Conservation (phyloP, 139 green algal genomes). For the Ettlia oleoabundans region DNA sequence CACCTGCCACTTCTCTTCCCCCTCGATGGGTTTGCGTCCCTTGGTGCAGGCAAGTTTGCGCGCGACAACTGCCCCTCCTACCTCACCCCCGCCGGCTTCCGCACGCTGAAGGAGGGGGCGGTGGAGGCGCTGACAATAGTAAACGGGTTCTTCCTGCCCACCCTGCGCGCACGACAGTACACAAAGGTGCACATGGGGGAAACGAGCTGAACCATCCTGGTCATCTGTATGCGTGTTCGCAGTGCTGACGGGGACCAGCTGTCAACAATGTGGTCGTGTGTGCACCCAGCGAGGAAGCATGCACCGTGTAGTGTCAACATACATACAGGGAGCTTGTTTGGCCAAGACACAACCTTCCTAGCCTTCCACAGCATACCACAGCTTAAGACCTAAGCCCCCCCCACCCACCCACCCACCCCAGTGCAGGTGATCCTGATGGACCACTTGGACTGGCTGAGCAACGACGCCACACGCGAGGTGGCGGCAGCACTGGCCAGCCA, state of each 20-base stretch:
- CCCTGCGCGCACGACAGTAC: constrained; percentile 89
- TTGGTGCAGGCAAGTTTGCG: constrained; percentile 71
- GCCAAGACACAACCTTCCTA: too few species aligned
- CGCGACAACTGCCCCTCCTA: constrained; percentile 95
- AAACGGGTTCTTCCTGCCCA: constrained; percentile 89
- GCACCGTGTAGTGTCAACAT: too few species aligned
- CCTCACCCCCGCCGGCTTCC: constrained; percentile 83
- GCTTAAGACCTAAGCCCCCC: neutral
- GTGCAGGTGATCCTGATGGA: constrained; percentile 98
- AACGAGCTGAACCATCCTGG: neutral
- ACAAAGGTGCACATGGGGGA: constrained; percentile 67
- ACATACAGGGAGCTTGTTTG: too few species aligned
- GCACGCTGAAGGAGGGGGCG: constrained; percentile 72
- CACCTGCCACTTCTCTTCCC: neutral
- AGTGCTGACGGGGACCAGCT: too few species aligned
- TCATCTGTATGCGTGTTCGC: too few species aligned
- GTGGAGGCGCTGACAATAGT: constrained; percentile 82
- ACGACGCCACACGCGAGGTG: constrained; percentile 62
- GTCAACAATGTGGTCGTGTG: too few species aligned
- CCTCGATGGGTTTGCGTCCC: too few species aligned
- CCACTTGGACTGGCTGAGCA: constrained; percentile 95
- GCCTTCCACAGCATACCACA: too few species aligned
- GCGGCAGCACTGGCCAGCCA: constrained; percentile 69
- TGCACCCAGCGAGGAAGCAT: too few species aligned
- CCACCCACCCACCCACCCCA: neutral